phyloP scores from a whole-genome alignment of 2,329 filamentous ascomycete species.

The Parascedosporium putredinis region DNA sequence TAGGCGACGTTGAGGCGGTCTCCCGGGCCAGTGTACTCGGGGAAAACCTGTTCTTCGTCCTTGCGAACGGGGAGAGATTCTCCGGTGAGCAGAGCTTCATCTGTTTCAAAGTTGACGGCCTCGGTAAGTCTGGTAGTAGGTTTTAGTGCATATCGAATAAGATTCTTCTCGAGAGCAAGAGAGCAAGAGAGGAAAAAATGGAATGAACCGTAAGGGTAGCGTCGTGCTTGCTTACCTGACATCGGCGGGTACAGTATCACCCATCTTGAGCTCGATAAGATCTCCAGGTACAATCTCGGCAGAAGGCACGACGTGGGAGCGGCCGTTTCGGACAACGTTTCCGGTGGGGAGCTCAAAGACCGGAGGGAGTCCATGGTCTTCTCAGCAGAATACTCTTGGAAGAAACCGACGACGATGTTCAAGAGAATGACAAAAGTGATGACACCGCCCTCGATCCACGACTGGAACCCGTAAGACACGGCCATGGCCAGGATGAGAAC shows the following conservation, averaged over 20 bases:
- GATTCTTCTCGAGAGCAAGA: too few species aligned
- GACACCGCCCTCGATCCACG: constrained; percentile 40
- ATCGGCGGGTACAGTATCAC: constrained; percentile 47
- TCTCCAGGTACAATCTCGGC: constrained; percentile 44
- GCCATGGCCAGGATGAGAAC: constrained; percentile 51
- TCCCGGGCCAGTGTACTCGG: constrained; percentile 26
- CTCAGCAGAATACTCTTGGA: constrained; percentile 30
- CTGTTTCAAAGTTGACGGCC: constrained; percentile 52
- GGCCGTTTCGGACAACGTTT: constrained; percentile 26
- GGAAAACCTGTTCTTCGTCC: constrained; percentile 29
- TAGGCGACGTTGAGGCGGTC: constrained; percentile 49
- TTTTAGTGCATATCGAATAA: too few species aligned
- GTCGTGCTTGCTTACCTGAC: constrained; percentile 23
- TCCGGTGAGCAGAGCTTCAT: constrained; percentile 51
- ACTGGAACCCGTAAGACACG: constrained; percentile 35
- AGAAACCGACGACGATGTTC: constrained; percentile 39
- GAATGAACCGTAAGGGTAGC: background rate
- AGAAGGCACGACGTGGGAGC: constrained; percentile 20
- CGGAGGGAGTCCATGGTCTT: constrained; percentile 30
- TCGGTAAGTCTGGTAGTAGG: constrained; percentile 32
- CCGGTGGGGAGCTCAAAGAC: constrained; percentile 25
- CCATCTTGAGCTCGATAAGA: constrained; percentile 35
- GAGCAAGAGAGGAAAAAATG: too few species aligned
- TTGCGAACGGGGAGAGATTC: constrained; percentile 48
- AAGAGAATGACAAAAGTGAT: constrained; percentile 40